Evolutionary conservation across 441 rosid species (phyloP).

Genomic region (Populus tomentosa): DNA sequence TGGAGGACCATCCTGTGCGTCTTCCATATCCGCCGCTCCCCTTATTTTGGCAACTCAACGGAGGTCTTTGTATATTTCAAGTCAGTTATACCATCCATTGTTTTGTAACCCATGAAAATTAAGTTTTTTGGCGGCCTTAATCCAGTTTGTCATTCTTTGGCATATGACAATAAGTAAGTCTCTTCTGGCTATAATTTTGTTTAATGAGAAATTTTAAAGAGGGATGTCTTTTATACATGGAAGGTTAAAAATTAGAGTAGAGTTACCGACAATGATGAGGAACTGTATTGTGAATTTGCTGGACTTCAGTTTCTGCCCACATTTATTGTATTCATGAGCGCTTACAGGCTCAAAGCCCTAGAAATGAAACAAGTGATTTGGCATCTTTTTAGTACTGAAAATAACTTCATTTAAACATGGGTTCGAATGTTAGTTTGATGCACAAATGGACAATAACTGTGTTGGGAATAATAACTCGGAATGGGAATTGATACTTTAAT

Average conservation of each 20-base stretch:
- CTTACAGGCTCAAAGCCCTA: neutral
- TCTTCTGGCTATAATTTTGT: conserved; percentile 10
- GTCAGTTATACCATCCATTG: conserved; percentile 37
- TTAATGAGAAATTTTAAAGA: conserved; percentile 10
- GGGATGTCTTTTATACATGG: conserved; percentile 9
- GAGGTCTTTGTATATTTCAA: conserved; percentile 45
- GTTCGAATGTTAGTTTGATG: neutral
- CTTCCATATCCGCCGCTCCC: conserved; percentile 1
- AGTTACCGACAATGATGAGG: neutral
- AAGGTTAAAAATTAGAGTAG: conserved; percentile 6
- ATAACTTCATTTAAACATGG: neutral
- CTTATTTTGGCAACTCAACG: conserved; percentile 14
- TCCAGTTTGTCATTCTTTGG: conserved; percentile 18
- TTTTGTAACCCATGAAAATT: conserved; percentile 27
- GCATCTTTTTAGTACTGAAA: neutral
- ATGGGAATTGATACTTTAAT: neutral
- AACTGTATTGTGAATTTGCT: neutral
- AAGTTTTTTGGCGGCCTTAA: conserved; percentile 13
- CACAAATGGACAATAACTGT: neutral
- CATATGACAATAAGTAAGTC: conserved; percentile 22
- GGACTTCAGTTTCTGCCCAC: neutral
- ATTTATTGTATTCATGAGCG: neutral
- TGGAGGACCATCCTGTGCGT: neutral
- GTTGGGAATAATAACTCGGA: neutral
- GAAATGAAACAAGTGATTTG: neutral